Conservation (phyloP, 768 basidiomycete genomes). For the Collybia sordida region DNA sequence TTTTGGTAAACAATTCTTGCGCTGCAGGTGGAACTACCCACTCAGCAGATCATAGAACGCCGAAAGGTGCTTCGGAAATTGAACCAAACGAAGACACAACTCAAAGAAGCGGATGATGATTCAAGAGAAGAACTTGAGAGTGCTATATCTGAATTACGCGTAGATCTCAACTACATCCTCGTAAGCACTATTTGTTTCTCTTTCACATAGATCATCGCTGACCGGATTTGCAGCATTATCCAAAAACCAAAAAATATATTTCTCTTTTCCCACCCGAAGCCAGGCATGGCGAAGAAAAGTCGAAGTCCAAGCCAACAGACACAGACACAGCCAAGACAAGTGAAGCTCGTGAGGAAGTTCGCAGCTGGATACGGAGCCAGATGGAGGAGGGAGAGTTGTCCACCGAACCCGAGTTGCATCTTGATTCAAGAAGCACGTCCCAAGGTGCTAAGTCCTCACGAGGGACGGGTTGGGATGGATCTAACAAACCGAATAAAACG, state of each 20-base stretch:
- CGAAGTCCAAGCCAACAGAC: conserved; percentile 14
- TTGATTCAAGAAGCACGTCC: conserved; percentile 17
- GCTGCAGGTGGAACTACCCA: too few species aligned
- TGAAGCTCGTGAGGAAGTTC: conserved; percentile 60
- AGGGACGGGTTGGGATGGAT: conserved; percentile 5
- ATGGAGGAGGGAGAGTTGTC: conserved; percentile 64
- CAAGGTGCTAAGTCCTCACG: conserved; percentile 5
- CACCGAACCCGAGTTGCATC: conserved; percentile 55
- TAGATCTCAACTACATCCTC: conserved; percentile 89
- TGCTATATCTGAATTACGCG: conserved; percentile 61
- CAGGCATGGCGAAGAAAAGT: conserved; percentile 32
- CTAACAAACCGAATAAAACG: neutral
- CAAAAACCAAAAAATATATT: conserved; percentile 84
- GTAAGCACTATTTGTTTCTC: conserved; percentile 34
- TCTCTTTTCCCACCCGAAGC: conserved; percentile 81
- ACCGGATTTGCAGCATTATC: conserved; percentile 64
- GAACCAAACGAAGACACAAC: conserved; percentile 58
- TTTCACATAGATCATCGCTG: neutral
- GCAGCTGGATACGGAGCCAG: conserved; percentile 52
- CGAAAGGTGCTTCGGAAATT: conserved; percentile 84
- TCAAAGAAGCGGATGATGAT: conserved; percentile 35
- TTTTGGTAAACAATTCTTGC: conserved; percentile 62
- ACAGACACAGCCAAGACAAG: conserved; percentile 25
- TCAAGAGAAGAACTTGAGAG: conserved; percentile 42
- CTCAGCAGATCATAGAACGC: conserved; percentile 54